Base-by-base conservation (phyloP, 306 rosid species). In the Vachellia collinsii region DNA sequence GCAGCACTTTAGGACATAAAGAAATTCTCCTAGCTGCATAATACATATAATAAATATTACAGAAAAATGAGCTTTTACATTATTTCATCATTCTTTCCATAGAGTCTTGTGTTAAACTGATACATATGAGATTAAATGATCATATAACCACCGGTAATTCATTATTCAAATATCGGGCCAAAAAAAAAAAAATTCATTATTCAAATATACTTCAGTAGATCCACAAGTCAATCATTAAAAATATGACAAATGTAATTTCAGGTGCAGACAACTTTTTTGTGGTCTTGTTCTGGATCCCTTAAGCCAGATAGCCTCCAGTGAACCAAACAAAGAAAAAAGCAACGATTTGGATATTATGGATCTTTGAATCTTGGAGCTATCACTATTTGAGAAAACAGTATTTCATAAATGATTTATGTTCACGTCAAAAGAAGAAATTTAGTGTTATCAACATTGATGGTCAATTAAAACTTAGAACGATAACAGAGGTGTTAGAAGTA, bases 231-330 rank as follows among this genome's bases (percentile, higher is more conserved):
- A 62, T 14, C 9, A 29, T 25, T 29, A 34, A 62, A 62, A 62
- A 11, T 13, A 62, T 25, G 41, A 62, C 10, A 29, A 6, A 43
- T 44, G 50, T 19, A 41, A 42, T 69, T 42, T 37, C 46, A 16
- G 6, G 19, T 67, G 42, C 48, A 39, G 8, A 39, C 29, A 67
- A 39, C 16, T n/a, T 19, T 19, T 67, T 7, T 39, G 39, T 2
- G 43, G 16, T 39, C 71, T 38, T 17, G 37, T 43, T 39, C 23
- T 67, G 42, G 42, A 53, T 25, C 53, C 58, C 14, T n/a, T 19
- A 4, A 39, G 34, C 72, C 50, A 67, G 72, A 41, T 71, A 54
- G 82, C 38, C 76, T 54, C 34, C 46, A 17, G 59, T 16, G 39
- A 43, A 44, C 25, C 63, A 34, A 43, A 19, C 8, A 70, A 19